Evolutionary conservation across 805 yeast genomes (phyloP).

Genomic region (Starmerella floricola): DNA sequence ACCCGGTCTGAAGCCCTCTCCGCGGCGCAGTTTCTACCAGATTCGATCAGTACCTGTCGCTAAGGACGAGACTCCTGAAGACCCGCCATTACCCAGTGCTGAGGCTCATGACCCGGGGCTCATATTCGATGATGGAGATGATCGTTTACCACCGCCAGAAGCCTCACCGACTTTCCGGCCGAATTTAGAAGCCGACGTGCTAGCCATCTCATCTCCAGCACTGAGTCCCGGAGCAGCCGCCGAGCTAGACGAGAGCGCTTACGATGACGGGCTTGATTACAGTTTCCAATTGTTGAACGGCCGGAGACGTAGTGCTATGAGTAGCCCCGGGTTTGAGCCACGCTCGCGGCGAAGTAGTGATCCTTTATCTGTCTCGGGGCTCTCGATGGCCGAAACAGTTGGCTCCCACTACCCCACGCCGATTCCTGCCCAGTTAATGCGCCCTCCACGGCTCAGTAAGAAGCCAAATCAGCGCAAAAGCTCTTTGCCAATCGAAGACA

Average conservation of each 20-base stretch:
- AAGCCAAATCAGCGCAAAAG: conserved; percentile 2
- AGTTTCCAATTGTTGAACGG: too few species aligned
- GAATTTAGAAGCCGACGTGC: conserved; percentile 2
- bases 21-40: conserved; percentile 6
- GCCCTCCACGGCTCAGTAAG: conserved; percentile 28
- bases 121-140: conserved; percentile 15
- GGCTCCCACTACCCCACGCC: conserved; percentile 29
- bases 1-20: conserved; percentile 1
- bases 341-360: too few species aligned
- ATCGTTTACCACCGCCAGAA: conserved; percentile 13
- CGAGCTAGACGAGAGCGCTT: neutral
- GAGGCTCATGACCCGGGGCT: conserved; percentile 3
- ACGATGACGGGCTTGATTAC: conserved; percentile 3
- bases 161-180: conserved; percentile 7
- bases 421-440: conserved; percentile 26
- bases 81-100: conserved; percentile 1
- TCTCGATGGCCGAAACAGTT: neutral
- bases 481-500: conserved; percentile 1
- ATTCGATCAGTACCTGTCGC: conserved; percentile 4
- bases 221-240: neutral
- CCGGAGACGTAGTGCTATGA: too few species aligned
- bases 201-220: conserved; percentile 6
- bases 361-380: neutral
- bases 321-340: too few species aligned
- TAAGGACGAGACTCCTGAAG: too few species aligned